Conservation (phyloP, 768 basidiomycete genomes). For the Lactarius tabidus region DNA sequence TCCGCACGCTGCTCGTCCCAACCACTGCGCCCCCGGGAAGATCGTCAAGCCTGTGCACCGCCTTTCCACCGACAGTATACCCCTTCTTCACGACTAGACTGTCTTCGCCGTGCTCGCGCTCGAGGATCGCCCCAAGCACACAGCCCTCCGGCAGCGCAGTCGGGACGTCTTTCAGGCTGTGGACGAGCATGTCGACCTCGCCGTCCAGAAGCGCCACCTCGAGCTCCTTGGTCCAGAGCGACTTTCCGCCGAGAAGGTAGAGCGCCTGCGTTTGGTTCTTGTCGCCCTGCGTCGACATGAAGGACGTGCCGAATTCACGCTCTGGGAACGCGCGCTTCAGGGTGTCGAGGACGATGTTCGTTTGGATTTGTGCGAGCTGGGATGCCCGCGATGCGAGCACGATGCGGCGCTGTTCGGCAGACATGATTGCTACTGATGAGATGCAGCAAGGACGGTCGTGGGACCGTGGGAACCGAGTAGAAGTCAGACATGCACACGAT, state of each 20-base stretch:
- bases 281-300: conserved; percentile 77
- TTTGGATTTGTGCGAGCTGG: conserved; percentile 87
- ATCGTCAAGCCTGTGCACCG: conserved; percentile 72
- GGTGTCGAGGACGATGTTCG: conserved; percentile 67
- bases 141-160: conserved; percentile 83
- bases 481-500: conserved; percentile 23
- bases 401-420: conserved; percentile 44
- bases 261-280: conserved; percentile 84
- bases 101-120: conserved; percentile 87
- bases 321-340: conserved; percentile 56
- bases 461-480: not conserved
- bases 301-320: conserved; percentile 46
- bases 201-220: conserved; percentile 74
- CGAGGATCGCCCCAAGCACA: conserved; percentile 76
- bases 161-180: conserved; percentile 91
- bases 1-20: conserved; percentile 92
- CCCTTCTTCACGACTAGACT: conserved; percentile 83
- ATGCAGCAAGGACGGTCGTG: not conserved
- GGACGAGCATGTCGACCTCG: conserved; percentile 87
- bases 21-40: conserved; percentile 84
- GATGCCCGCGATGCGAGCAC: conserved; percentile 83
- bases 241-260: conserved; percentile 86
- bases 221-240: conserved; percentile 95
- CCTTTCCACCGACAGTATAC: conserved; percentile 28
- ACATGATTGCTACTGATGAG: conserved; percentile 2